Percentiles rank a stretch among this genome's conserved stretches.
Conservation (phyloP, 495 filamentous ascomycete species). For the Lasiosphaeria miniovina region DNA sequence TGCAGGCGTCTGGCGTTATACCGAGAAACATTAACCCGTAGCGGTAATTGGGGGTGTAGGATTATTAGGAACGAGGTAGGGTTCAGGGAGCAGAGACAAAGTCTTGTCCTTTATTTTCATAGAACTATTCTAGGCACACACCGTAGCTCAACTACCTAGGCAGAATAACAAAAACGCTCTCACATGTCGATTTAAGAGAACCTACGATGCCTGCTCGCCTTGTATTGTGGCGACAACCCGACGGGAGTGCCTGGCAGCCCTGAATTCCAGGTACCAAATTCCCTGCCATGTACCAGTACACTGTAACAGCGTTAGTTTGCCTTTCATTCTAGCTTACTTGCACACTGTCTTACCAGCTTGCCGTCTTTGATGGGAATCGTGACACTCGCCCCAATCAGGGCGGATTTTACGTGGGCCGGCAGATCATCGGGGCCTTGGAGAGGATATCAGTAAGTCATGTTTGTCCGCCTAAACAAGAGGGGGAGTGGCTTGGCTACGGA, state of each 20-base stretch:
- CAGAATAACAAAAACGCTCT: neutral
- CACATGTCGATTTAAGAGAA: constrained; percentile 6
- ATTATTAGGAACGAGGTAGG: too few relatives aligned
- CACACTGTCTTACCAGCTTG: constrained; percentile 53
- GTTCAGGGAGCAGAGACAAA: too few relatives aligned
- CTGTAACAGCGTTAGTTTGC: constrained; percentile 15
- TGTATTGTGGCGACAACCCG: constrained; percentile 92
- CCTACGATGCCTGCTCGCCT: constrained; percentile 67
- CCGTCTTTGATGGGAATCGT: constrained; percentile 88
- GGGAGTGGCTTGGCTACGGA: constrained; percentile 3
- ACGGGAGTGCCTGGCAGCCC: constrained; percentile 68
- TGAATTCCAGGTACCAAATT: constrained; percentile 94
- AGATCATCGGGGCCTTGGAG: constrained; percentile 29
- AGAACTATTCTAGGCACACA: too few relatives aligned
- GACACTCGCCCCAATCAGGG: constrained; percentile 82
- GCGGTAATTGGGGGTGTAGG: too few relatives aligned
- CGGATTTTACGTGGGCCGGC: constrained; percentile 83
- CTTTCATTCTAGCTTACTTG: too few relatives aligned
- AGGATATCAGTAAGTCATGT: constrained; percentile 9
- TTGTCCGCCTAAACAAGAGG: neutral
- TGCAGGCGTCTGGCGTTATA: neutral
- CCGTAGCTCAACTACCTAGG: too few relatives aligned
- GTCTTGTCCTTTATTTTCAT: too few relatives aligned
- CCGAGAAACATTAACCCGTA: too few relatives aligned
- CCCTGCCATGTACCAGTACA: constrained; percentile 67